phyloP scores from a whole-genome alignment of 1,284 basidiomycete species.

The Puccinia sorghi region DNA sequence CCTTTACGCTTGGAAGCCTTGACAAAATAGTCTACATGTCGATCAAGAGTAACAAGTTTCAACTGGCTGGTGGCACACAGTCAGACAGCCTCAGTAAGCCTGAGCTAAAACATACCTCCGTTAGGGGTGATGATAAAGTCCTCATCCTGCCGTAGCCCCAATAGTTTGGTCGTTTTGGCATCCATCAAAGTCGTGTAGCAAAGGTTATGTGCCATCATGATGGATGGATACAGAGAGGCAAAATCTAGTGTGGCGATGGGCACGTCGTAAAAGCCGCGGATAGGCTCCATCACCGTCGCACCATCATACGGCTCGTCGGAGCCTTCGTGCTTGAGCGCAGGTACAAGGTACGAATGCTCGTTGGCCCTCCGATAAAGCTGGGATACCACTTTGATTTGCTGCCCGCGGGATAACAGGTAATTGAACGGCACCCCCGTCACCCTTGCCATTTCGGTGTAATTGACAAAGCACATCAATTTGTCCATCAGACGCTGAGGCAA shows the following conservation, averaged over 20 bases:
- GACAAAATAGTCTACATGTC: slow-evolving; percentile 73
- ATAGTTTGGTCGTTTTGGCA: slow-evolving; percentile 71
- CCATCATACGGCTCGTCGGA: slow-evolving; percentile 94
- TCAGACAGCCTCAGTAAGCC: neutral
- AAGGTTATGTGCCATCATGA: slow-evolving; percentile 99
- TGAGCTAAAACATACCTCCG: neutral
- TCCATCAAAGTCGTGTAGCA: slow-evolving; percentile 92
- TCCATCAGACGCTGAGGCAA: slow-evolving; percentile 89
- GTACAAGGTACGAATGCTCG: slow-evolving; percentile 81
- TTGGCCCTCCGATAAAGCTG: slow-evolving; percentile 87
- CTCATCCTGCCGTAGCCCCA: slow-evolving; percentile 74
- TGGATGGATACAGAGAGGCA: slow-evolving; percentile 92
- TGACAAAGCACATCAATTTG: slow-evolving; percentile 96
- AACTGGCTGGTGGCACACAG: neutral
- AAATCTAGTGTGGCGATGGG: slow-evolving; percentile 97
- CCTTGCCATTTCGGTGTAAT: slow-evolving; percentile 92
- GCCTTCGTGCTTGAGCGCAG: slow-evolving; percentile 75
- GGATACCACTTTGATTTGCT: slow-evolving; percentile 93
- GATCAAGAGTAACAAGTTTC: neutral
- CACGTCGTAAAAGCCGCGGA: slow-evolving; percentile 86
- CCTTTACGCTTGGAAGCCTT: slow-evolving; percentile 75
- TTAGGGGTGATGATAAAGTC: slow-evolving; percentile 87
- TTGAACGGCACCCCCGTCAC: slow-evolving; percentile 98
- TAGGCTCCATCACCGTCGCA: slow-evolving; percentile 93
- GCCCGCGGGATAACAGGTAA: slow-evolving; percentile 81